Conservation (phyloP, 192 early-diverging fungal species). For the Podila verticillata region DNA sequence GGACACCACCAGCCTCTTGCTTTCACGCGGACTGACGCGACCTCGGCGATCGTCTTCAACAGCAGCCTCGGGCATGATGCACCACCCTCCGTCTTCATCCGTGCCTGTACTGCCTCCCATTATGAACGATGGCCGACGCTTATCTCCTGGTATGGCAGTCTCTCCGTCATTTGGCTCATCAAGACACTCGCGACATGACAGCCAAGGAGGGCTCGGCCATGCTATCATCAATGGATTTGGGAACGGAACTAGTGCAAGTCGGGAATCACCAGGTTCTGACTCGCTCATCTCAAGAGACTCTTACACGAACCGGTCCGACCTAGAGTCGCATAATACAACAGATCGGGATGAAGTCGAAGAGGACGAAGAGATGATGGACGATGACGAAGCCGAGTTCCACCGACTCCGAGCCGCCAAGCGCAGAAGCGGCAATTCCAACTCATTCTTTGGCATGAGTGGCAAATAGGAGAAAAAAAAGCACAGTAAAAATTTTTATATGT, state of each 20-base stretch:
- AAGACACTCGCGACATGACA: constrained; percentile 28
- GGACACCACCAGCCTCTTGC: constrained; percentile 17
- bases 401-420: constrained; percentile 32
- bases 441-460: constrained; percentile 17
- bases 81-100: constrained; percentile 2
- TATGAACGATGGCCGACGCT: constrained; percentile 19
- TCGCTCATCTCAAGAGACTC: constrained; percentile 28
- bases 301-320: constrained; percentile 19
- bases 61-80: constrained; percentile 10
- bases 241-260: neutral
- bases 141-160: constrained; percentile 30
- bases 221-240: neutral
- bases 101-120: constrained; percentile 39
- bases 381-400: constrained; percentile 1
- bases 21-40: constrained; percentile 35
- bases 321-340: constrained; percentile 5
- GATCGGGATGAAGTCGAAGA: constrained; percentile 27
- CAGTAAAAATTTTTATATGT: too few relatives aligned
- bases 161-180: constrained; percentile 28
- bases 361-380: constrained; percentile 19
- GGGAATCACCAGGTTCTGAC: constrained; percentile 44
- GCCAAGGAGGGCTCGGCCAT: neutral
- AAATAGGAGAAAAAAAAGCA: constrained; percentile 9
- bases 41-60: constrained; percentile 42
- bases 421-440: constrained; percentile 25